These are phyloP conservation scores for Acrocalymma vagum DNA, from an alignment of 2,329 filamentous ascomycete species.

Conservation along the genomic window DNA sequence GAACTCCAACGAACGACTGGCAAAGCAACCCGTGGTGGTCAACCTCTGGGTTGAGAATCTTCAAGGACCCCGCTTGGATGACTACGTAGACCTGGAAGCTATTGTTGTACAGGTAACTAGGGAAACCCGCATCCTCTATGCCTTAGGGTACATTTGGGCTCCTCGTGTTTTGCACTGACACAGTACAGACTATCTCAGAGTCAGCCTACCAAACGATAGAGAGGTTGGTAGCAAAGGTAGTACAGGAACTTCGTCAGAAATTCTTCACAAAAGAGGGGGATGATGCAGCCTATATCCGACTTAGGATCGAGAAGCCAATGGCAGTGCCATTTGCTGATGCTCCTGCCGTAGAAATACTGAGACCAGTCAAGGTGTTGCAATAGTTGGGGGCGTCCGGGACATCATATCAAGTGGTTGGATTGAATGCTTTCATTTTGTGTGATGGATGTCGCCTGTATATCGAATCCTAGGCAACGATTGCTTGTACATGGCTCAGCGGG, in stretches of 20 bases:
- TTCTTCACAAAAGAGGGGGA: constrained; percentile 40
- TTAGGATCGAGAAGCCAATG: constrained; percentile 75
- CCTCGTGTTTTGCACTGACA: constrained; percentile 19
- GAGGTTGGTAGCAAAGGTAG: constrained; percentile 47
- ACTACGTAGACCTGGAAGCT: constrained; percentile 66
- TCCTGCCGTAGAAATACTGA: constrained; percentile 69
- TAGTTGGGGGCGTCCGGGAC: too few species aligned
- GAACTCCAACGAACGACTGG: constrained; percentile 72
- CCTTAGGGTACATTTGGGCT: background rate
- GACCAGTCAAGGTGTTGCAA: too few species aligned
- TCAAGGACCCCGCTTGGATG: constrained; percentile 53
- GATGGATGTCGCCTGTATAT: too few species aligned
- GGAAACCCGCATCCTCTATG: too few species aligned
- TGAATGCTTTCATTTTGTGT: too few species aligned
- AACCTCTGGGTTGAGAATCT: constrained; percentile 69
- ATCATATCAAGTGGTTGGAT: too few species aligned
- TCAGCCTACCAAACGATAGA: constrained; percentile 59
- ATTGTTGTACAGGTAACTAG: constrained; percentile 69
- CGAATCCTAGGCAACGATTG: too few species aligned
- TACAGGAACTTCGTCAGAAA: constrained; percentile 53
- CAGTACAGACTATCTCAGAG: constrained; percentile 48
- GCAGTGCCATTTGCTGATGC: constrained; percentile 77
- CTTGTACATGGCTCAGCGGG: too few species aligned
- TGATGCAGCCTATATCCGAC: constrained; percentile 62
- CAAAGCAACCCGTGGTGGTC: constrained; percentile 71